Conservation (phyloP, 2,329 filamentous ascomycete species). For the Teratosphaeria destructans region DNA sequence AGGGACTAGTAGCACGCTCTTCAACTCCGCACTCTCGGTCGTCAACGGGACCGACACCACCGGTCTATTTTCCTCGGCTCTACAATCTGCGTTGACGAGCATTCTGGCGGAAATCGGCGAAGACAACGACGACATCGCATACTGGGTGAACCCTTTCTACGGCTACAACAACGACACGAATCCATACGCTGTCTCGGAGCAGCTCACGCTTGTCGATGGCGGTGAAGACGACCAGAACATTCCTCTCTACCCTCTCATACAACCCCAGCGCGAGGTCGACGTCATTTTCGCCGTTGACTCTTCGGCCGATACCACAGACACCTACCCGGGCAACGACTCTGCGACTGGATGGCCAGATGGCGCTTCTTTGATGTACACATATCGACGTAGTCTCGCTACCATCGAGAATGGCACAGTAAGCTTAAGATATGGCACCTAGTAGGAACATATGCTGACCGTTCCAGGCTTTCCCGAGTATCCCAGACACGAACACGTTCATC, state of each 20-base stretch:
- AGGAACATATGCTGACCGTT: background rate
- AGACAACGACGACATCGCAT: conserved; percentile 60
- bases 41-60: conserved; percentile 42
- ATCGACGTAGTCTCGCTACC: conserved; percentile 50
- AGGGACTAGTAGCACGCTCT: conserved; percentile 65
- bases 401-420: conserved; percentile 53
- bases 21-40: conserved; percentile 65
- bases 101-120: conserved; percentile 48
- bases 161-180: conserved; percentile 52
- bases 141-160: conserved; percentile 71
- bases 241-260: conserved; percentile 65
- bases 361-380: conserved; percentile 62
- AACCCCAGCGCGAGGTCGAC: conserved; percentile 61
- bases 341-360: conserved; percentile 64
- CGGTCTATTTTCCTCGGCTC: conserved; percentile 29
- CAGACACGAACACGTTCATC: conserved; percentile 66
- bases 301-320: conserved; percentile 55
- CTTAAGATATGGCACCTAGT: no score
- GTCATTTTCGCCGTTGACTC: conserved; percentile 74
- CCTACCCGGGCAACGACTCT: conserved; percentile 19
- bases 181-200: conserved; percentile 40
- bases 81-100: conserved; percentile 42
- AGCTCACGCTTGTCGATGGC: conserved; percentile 66
- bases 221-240: conserved; percentile 72
- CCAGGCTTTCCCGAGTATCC: conserved; percentile 54